Percentiles rank a stretch among this genome's conserved stretches.
Conservation (phyloP, 1,284 basidiomycete species). For the Leccinum subrobustum region DNA sequence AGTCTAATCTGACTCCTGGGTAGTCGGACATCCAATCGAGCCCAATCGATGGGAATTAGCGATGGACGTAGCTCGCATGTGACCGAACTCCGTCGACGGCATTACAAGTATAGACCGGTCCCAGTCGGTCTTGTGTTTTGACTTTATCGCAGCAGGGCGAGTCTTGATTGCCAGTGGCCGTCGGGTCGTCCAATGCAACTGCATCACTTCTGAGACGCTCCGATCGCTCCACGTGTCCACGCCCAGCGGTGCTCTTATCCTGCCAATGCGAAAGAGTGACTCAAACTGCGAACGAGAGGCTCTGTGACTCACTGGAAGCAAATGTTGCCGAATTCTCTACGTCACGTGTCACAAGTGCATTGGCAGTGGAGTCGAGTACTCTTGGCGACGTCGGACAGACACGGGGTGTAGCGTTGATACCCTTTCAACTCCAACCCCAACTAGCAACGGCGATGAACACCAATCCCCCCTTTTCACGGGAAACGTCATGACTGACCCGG, state of each 20-base stretch:
- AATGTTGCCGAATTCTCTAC: not conserved
- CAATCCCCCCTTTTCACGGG: not conserved
- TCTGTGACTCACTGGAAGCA: not conserved
- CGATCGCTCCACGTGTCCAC: not conserved
- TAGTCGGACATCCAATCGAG: no score
- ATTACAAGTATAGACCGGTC: not conserved
- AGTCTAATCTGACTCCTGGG: no score
- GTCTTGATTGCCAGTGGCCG: not conserved
- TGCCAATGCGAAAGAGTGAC: not conserved
- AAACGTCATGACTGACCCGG: slow-evolving; percentile 47
- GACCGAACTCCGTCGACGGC: not conserved
- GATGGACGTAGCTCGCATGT: not conserved
- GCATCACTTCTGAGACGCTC: not conserved
- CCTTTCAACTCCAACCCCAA: no score
- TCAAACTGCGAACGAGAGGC: not conserved
- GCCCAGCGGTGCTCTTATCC: not conserved
- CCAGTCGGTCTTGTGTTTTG: not conserved
- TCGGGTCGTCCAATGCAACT: not conserved
- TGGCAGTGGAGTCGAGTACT: no score
- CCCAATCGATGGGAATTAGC: no score
- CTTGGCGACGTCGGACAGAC: no score
- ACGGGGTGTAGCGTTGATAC: no score
- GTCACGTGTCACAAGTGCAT: no score
- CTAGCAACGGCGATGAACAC: not conserved
- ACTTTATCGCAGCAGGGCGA: not conserved